Evolutionary conservation across 495 filamentous ascomycete genomes (phyloP), one percentile per base, ranked within the genome.

Genomic region (Chaetomium tenue): DNA sequence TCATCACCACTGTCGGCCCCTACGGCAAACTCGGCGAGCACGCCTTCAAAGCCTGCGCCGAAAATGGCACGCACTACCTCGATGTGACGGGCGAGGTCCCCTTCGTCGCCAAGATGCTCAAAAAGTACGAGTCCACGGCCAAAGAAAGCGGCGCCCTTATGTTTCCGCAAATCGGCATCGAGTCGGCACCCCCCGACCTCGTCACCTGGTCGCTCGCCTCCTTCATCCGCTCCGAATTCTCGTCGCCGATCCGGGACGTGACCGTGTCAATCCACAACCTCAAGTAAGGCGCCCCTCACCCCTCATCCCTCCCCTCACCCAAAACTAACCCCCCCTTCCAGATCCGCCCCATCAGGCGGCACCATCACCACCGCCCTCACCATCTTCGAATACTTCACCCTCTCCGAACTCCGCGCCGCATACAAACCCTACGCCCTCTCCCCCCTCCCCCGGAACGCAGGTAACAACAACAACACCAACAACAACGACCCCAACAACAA

Each of bases 51-150:
- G 92, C 93, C n/a, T 98, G 93, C 73, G 91, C 91, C 37, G 82
- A 86, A 55, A 87, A 86, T 64, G 93, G 93, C 25, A 97, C 93
- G 15, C 92, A 97, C 74, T 97, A 97, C 73, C 79, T 98, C 50
- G 93, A 97, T 78, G 85, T 86, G 37, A 97, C 93, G 15, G 93
- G 93, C 44, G 94, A 98, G 72, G 84, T 86, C 9, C 89, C 91
- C 9, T 98, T 89, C 85, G 83, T 92, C 28, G 78, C 83, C 63
- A 77, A 84, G 26, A 94, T 97, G 81, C 86, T 97, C 60, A 81
- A 86, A 20, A 90, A 91, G 67, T 94, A 96, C 71, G 84, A 93
- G 63, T 81, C 86, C 15, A 82, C 77, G 0, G 94, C 94, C 18
- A 86, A 92, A 70, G 73, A 76, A 16, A 92, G 82, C 65, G 89